A percentile compares a stretch with the other conserved stretches of the same genome.
These are phyloP conservation scores for Bremia lactucae DNA, from an alignment of 352 stramenopile species.

Conservation along the genomic window DNA sequence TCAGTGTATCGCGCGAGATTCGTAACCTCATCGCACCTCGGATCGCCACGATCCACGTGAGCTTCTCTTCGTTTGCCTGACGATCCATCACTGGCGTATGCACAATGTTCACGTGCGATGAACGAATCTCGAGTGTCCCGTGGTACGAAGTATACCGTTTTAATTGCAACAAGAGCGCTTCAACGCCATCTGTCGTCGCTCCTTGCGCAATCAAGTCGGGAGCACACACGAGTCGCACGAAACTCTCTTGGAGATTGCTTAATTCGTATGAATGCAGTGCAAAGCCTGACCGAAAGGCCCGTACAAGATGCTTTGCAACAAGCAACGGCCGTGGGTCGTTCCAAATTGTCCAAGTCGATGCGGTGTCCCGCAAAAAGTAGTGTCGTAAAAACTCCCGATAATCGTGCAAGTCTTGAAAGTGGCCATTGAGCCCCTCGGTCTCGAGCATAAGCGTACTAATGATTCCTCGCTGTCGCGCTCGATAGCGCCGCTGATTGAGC, in stretches of 20 bases:
- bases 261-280: conserved; percentile 51
- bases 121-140: conserved; percentile 31
- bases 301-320: conserved; percentile 40
- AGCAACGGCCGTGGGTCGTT: conserved; percentile 19
- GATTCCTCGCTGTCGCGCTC: conserved; percentile 48
- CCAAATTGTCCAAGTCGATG: neutral
- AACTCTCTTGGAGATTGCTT: conserved; percentile 44
- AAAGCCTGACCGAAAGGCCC: conserved; percentile 44
- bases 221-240: conserved; percentile 38
- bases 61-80: conserved; percentile 8
- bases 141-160: conserved; percentile 70
- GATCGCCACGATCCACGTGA: conserved; percentile 26
- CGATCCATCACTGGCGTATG: conserved; percentile 11
- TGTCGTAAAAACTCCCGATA: conserved; percentile 40
- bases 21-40: conserved; percentile 32
- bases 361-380: conserved; percentile 8
- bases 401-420: conserved; percentile 33
- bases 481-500: conserved; percentile 60
- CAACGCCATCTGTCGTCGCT: conserved; percentile 22
- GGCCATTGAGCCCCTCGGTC: conserved; percentile 33
- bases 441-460: conserved; percentile 52
- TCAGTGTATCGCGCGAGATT: conserved; percentile 53
- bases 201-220: conserved; percentile 20
- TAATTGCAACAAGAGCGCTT: conserved; percentile 45
- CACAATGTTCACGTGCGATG: conserved; percentile 12